A percentile compares a stretch with the other conserved stretches of the same genome.
Evolutionary conservation across 306 rosid genomes (phyloP).

Genomic region (Acacia crassicarpa): DNA sequence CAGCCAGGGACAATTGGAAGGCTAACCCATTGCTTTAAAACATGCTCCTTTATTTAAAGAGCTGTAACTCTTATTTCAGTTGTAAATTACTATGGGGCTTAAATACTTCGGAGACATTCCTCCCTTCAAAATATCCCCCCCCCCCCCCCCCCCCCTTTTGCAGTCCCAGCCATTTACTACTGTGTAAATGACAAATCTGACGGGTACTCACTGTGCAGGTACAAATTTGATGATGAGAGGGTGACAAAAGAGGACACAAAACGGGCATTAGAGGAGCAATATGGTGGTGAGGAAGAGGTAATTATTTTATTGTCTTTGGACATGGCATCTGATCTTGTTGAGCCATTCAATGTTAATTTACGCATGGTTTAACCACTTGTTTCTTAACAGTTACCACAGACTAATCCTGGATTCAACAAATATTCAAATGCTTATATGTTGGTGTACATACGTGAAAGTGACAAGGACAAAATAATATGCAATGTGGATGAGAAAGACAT

Average conservation of each 20-base stretch:
- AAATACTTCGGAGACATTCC: background rate
- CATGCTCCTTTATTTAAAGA: background rate
- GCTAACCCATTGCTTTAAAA: constrained; percentile 3
- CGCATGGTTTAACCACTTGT: constrained; percentile 27
- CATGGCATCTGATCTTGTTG: constrained; percentile 20
- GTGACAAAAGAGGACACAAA: constrained; percentile 95
- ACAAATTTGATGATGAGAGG: constrained; percentile 93
- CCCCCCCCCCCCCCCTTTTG: background rate
- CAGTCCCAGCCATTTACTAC: background rate
- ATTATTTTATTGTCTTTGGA: constrained; percentile 16
- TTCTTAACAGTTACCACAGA: constrained; percentile 78
- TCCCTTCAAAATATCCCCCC: background rate
- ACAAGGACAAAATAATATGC: constrained; percentile 95
- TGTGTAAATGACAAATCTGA: constrained; percentile 27
- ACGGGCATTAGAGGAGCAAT: constrained; percentile 97
- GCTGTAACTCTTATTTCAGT: background rate
- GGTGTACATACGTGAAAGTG: constrained; percentile 96
- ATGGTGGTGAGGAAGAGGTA: constrained; percentile 99
- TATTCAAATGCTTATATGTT: constrained; percentile 99
- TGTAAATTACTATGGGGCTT: constrained; percentile 2
- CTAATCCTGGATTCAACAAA: constrained; percentile 98
- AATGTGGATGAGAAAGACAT: constrained; percentile 98
- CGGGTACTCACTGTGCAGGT: constrained; percentile 63
- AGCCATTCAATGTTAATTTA: constrained; percentile 20
- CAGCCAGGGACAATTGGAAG: constrained; percentile 5